Conservation (phyloP, 352 stramenopile genomes). For the Globisporangium abappressorium region DNA sequence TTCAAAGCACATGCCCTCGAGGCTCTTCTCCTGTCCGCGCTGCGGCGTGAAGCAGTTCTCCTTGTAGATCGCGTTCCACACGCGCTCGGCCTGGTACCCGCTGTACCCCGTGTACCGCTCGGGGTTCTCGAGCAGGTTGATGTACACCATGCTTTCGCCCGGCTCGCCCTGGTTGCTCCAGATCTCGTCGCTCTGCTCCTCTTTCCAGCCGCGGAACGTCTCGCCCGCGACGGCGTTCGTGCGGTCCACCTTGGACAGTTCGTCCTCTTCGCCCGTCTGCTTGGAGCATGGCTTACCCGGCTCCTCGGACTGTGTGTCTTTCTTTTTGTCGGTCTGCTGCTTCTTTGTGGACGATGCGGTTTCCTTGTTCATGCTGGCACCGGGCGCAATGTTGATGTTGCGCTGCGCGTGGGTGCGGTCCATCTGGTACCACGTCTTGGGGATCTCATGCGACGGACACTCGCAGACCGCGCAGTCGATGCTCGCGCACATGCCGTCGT, state of each 20-base stretch:
- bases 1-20: constrained; percentile 87
- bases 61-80: constrained; percentile 97
- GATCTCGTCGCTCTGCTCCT: constrained; percentile 53
- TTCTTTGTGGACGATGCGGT: background rate
- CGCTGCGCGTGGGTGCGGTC: constrained; percentile 37
- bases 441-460: constrained; percentile 87
- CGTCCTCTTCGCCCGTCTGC: constrained; percentile 63
- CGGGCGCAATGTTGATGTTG: background rate
- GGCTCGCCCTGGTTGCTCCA: constrained; percentile 53
- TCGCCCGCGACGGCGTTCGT: constrained; percentile 66
- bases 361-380: background rate
- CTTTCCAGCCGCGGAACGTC: constrained; percentile 62
- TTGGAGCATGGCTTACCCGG: constrained; percentile 57
- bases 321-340: constrained; percentile 3
- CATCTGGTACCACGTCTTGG: constrained; percentile 70
- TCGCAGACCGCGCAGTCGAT: constrained; percentile 89
- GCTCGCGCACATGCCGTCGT: constrained; percentile 89
- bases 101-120: constrained; percentile 98
- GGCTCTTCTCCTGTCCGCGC: constrained; percentile 42
- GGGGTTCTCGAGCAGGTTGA: constrained; percentile 97
- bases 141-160: constrained; percentile 83
- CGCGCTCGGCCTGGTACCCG: constrained; percentile 87
- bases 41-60: constrained; percentile 95
- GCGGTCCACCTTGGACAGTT: constrained; percentile 67
- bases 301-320: constrained; percentile 15